Percentiles rank a stretch among this genome's conserved stretches.
phyloP scores from a whole-genome alignment of 805 yeast species.

The Blastobotrys chiropterorum region DNA sequence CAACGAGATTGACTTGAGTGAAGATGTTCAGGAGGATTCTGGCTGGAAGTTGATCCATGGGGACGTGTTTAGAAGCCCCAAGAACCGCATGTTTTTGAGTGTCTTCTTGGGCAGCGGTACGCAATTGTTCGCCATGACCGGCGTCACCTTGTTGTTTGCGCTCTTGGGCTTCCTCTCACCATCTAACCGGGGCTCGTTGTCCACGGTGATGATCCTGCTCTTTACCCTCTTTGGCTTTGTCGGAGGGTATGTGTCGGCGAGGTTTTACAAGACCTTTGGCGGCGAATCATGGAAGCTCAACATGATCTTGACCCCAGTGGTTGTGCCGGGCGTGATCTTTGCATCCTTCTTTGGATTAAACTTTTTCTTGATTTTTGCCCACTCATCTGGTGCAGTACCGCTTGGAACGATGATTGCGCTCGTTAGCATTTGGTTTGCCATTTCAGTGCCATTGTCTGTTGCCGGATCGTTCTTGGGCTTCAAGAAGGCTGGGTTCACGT shows the following conservation, averaged over 20 bases:
- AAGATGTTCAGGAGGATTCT: constrained; percentile 79
- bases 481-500: constrained; percentile 48
- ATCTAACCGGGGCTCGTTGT: constrained; percentile 86
- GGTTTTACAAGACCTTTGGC: constrained; percentile 79
- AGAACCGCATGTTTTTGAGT: constrained; percentile 61
- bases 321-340: constrained; percentile 80
- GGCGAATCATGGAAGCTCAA: constrained; percentile 90
- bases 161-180: constrained; percentile 87
- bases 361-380: constrained; percentile 68
- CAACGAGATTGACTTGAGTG: constrained; percentile 80
- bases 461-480: constrained; percentile 78
- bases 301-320: constrained; percentile 70
- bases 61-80: constrained; percentile 86
- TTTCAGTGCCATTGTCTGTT: constrained; percentile 79
- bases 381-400: constrained; percentile 94
- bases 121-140: constrained; percentile 73
- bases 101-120: constrained; percentile 82
- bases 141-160: constrained; percentile 72
- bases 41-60: constrained; percentile 98
- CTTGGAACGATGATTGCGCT: constrained; percentile 81
- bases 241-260: constrained; percentile 84
- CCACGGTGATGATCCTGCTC: constrained; percentile 82
- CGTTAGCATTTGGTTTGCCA: constrained; percentile 73
- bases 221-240: constrained; percentile 75
- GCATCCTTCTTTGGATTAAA: constrained; percentile 61